Base-by-base conservation (phyloP, 2,329 filamentous ascomycete genomes). In the Aspergillus quadricinctus region DNA sequence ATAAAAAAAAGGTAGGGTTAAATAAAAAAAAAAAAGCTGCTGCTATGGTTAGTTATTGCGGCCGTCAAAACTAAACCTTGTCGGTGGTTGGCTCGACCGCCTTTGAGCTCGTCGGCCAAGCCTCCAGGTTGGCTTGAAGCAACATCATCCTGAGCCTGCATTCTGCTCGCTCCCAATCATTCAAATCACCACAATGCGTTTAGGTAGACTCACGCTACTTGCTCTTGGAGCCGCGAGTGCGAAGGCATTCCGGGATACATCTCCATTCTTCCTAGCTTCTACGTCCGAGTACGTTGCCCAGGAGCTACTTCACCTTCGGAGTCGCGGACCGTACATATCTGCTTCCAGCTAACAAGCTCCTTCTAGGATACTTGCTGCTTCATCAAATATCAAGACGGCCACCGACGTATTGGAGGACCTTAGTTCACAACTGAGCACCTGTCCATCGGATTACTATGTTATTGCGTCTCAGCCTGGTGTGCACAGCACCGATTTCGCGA, bases 181-280 rank as follows among this genome's bases (percentile, higher is more conserved):
- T 49, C 53, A 54, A 50, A 58, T 55, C 31, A 57, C 58, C 66
- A 77, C 65, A 52, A 80, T 81, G 74, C 71, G 75, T 69, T 59
- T 75, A 48, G 67, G 64, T 59, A 71, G 69, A 57, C 64, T 80
- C 49, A 72, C 76, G 65, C 74, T 78, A 58, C 69, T 82, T 55
- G 77, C 79, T 66, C 72, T 82, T 56, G 74, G 84, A 66, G 80
- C 83, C 63, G 80, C 83, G 58, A 80, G 81, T 25, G 85, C 81
- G 48, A 78, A 85, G 59, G 92, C 90, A 27, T 94, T 96, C 73
- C 86, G 84, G 61, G 88, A 96, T 75, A 91, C 92, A 2, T 92
- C 90, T 54, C 93, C 94, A 19, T 94, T 96, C 75, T 83, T 96
- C 71, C 78, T 97, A 63, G 88, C 95, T 73, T 97, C 93, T 31